Percentiles rank a stretch among this genome's conserved stretches.
Evolutionary conservation across 306 rosid genomes (phyloP).

Genomic region (Fragaria iinumae): DNA sequence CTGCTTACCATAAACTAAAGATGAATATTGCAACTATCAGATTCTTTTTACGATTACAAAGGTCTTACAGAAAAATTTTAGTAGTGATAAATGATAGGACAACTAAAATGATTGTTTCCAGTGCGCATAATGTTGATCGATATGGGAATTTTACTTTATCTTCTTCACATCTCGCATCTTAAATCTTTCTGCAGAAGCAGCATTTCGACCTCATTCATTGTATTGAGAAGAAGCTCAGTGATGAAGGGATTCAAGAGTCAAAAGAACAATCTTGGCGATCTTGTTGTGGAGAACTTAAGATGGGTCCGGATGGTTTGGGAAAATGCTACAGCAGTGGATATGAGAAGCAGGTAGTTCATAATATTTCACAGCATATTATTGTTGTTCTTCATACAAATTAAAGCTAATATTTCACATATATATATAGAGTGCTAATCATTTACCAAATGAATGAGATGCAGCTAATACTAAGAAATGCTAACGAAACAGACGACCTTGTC

Average conservation of each 20-base stretch:
- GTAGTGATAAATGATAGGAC: too few relatives aligned
- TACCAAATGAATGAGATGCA: constrained; percentile 25
- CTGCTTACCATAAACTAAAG: background rate
- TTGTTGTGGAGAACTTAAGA: background rate
- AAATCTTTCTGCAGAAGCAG: constrained; percentile 28
- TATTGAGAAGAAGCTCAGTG: constrained; percentile 47
- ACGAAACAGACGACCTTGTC: constrained; percentile 30
- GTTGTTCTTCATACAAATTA: constrained; percentile 1
- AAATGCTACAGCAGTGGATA: constrained; percentile 67
- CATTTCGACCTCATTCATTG: constrained; percentile 67
- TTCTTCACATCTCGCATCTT: background rate
- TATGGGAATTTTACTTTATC: background rate
- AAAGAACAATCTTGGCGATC: constrained; percentile 3
- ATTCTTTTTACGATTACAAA: background rate
- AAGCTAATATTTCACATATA: background rate
- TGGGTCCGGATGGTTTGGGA: constrained; percentile 3
- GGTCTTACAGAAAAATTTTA: background rate
- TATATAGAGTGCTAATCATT: background rate
- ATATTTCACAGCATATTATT: background rate
- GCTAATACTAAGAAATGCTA: constrained; percentile 36
- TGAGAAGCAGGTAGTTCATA: constrained; percentile 57
- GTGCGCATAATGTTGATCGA: background rate
- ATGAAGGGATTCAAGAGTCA: constrained; percentile 23
- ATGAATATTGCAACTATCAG: background rate
- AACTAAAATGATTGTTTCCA: too few relatives aligned